Evolutionary conservation across 208 protist genomes (phyloP).

Genomic region (Crithidia expoeki): DNA sequence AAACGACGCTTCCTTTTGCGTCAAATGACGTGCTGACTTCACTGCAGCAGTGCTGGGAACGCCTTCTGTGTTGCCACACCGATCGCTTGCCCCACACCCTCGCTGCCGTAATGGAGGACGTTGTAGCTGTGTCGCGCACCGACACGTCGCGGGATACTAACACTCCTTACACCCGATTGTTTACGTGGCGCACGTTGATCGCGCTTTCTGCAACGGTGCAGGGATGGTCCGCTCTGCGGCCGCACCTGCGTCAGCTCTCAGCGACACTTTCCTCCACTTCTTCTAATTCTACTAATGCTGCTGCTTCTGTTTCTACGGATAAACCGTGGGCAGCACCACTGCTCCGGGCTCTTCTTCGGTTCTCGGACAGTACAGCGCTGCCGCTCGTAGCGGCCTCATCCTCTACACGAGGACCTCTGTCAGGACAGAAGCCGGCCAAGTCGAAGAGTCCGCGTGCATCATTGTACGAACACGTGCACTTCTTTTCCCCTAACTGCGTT

Average conservation of each 20-base stretch:
- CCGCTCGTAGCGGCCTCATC: not conserved
- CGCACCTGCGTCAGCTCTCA: slow-evolving; percentile 3
- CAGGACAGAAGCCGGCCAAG: not conserved
- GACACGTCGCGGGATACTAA: not conserved
- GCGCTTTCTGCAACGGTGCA: slow-evolving; percentile 13
- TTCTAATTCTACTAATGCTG: not conserved
- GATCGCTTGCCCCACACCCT: not conserved
- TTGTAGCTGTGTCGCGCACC: not conserved
- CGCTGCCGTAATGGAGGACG: slow-evolving; percentile 6
- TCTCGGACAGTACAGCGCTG: not conserved
- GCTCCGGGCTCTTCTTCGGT: slow-evolving; percentile 16
- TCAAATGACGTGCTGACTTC: not conserved
- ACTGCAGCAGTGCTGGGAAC: slow-evolving; percentile 11
- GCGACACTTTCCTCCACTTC: not conserved
- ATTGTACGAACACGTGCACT: not conserved
- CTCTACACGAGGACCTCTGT: not conserved
- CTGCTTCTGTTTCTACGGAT: too few species aligned
- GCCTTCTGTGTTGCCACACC: slow-evolving; percentile 8
- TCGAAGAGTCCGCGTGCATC: not conserved
- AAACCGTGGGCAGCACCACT: not conserved
- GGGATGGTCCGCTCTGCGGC: slow-evolving; percentile 27
- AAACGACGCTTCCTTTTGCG: not conserved
- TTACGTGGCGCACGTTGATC: slow-evolving; percentile 15
- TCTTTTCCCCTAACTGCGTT: slow-evolving; percentile 9
- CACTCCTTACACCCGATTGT: not conserved